phyloP scores from a whole-genome alignment of 1,284 basidiomycete genomes.

The Malassezia arunalokei region DNA sequence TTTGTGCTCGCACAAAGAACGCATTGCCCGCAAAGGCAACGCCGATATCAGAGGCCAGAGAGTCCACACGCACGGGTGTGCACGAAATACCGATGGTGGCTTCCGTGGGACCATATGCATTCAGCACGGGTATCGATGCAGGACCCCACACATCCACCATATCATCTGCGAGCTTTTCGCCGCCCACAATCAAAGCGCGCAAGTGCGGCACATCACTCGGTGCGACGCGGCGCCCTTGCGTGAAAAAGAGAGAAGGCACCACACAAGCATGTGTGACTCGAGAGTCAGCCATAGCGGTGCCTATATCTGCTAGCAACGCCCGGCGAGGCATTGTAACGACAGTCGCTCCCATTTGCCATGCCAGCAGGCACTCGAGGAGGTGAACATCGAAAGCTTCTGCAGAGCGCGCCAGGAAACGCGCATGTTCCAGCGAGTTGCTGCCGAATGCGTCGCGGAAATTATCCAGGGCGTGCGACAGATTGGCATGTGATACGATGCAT shows the following conservation, averaged over 20 bases:
- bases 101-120: conserved; percentile 43
- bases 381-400: conserved; percentile 45
- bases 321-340: conserved; percentile 37
- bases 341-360: conserved; percentile 35
- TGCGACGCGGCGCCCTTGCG: conserved; percentile 23
- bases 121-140: conserved; percentile 24
- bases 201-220: conserved; percentile 29
- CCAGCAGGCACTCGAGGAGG: conserved; percentile 41
- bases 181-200: conserved; percentile 34
- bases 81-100: conserved; percentile 40
- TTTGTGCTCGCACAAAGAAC: conserved; percentile 19
- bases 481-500: conserved; percentile 29
- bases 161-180: conserved; percentile 31
- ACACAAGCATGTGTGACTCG: conserved; percentile 40
- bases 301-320: conserved; percentile 35
- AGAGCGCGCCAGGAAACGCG: conserved; percentile 38
- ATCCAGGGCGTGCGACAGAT: conserved; percentile 30
- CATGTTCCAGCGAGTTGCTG: conserved; percentile 18
- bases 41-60: conserved; percentile 28
- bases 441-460: conserved; percentile 25
- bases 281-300: conserved; percentile 25
- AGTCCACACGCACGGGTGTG: conserved; percentile 20
- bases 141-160: conserved; percentile 30
- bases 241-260: conserved; percentile 42
- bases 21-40: conserved; percentile 31